Evolutionary conservation across 2,329 filamentous ascomycete species (phyloP), one percentile per base, ranked within the genome.

Genomic region (Colletotrichum godetiae): DNA sequence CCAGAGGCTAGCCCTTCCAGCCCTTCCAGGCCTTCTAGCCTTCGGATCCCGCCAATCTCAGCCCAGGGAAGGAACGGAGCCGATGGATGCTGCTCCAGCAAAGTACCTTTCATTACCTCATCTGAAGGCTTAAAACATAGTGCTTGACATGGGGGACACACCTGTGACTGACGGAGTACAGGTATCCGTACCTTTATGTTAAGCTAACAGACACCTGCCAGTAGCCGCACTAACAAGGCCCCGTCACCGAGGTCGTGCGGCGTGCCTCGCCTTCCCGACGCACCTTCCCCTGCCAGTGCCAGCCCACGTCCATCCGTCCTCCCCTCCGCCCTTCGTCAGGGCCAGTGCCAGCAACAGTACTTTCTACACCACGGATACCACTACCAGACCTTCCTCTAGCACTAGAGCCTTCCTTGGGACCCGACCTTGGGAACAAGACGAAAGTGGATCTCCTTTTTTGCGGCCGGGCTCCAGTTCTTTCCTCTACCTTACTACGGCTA

Each of bases 211-310:
- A 24, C 15, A 13, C 7, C 13, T 24, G 15, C 2, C 22, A 55
- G 11, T 59, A 35, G 22, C 33, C 60, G 67, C 60, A 69, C 69
- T 63, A 68, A 72, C 52, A 72, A 64, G 65, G 69, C 52, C 37
- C 69, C 58, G 69, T 64, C 66, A 64, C 70, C 66, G 55, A 64
- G 55, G 67, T 42, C 60, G 35, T 37, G 49, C 66, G 27, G 27
- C 58, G 7, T 24, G 37, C 31, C 58, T 55, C 27, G 60, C 60
- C 61, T 69, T 66, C 46, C 67, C 61, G 22, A 53, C 59, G 29
- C 22, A 56, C 49, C 67, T 46, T 66, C 22, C 60, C 37, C 67
- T 53, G 63, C 63, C 52, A 22, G 29, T 37, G 63, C 63, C 52
- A 22, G 29, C 33, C 56, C 22, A 53, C 22, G 37, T 63, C 46